Evolutionary conservation across 2,329 filamentous ascomycete genomes (phyloP).

Genomic region (Paecilomyces niveus): DNA sequence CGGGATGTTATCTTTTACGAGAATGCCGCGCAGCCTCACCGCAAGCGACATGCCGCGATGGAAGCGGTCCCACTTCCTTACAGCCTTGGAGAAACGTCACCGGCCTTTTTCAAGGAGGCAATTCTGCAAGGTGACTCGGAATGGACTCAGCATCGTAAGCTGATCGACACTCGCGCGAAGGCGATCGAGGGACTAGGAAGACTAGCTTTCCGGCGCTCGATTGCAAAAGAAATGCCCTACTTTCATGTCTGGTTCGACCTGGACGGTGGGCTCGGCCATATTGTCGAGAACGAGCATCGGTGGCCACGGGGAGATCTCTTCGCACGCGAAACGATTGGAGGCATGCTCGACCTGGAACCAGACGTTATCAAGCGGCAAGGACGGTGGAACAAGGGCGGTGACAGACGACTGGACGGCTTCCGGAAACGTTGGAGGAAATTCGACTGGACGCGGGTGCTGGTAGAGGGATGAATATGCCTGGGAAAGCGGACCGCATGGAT

Average conservation of each 20-base stretch:
- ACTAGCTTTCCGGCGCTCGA: constrained; percentile 68
- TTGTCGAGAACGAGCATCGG: constrained; percentile 75
- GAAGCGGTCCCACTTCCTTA: constrained; percentile 82
- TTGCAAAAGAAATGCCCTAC: constrained; percentile 96
- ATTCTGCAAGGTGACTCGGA: constrained; percentile 83
- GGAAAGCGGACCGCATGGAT: background rate
- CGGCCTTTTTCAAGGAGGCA: constrained; percentile 92
- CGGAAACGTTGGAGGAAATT: constrained; percentile 84
- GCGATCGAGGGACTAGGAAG: constrained; percentile 62
- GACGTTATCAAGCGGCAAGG: constrained; percentile 87
- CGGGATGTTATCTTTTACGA: constrained; percentile 96
- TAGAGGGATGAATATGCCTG: constrained; percentile 34
- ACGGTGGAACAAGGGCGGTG: constrained; percentile 65
- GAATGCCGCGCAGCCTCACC: constrained; percentile 75
- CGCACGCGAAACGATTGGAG: constrained; percentile 82
- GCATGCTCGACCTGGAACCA: constrained; percentile 77
- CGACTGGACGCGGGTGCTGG: constrained; percentile 70
- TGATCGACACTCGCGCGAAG: constrained; percentile 71
- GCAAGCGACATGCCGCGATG: constrained; percentile 78
- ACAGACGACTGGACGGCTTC: constrained; percentile 64
- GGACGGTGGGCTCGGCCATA: constrained; percentile 84
- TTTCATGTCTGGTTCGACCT: constrained; percentile 95
- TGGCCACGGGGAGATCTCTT: constrained; percentile 94
- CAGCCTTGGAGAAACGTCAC: constrained; percentile 81
- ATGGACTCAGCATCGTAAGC: constrained; percentile 90